Conservation (phyloP, 495 filamentous ascomycete species). For the Penicillium lagena region DNA sequence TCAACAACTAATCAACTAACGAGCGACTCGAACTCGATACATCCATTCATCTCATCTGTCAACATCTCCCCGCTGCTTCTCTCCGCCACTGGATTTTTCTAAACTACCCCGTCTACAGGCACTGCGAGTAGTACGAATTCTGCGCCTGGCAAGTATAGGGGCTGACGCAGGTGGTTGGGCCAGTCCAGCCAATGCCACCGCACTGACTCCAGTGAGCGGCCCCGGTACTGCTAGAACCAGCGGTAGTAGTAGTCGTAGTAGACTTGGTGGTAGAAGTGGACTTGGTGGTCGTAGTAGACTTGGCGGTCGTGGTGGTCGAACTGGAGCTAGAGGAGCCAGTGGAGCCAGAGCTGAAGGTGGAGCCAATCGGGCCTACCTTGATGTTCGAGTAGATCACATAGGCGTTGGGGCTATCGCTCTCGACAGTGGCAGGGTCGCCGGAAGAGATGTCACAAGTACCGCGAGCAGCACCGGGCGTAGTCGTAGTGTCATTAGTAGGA, state of each 20-base stretch:
- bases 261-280: constrained; percentile 3
- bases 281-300: constrained; percentile 1
- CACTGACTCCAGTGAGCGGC: constrained; percentile 41
- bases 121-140: constrained; percentile 41
- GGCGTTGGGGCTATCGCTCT: constrained; percentile 45
- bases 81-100: background rate
- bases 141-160: constrained; percentile 29
- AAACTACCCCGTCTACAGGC: constrained; percentile 20
- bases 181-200: constrained; percentile 41
- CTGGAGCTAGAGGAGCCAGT: constrained; percentile 3
- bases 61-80: too few species aligned
- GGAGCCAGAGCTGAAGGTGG: constrained; percentile 39
- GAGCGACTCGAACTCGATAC: background rate
- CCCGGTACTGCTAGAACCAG: constrained; percentile 15
- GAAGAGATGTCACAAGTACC: constrained; percentile 60
- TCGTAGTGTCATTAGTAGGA: constrained; percentile 50
- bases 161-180: constrained; percentile 39
- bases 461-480: constrained; percentile 58
- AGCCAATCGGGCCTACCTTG: constrained; percentile 60
- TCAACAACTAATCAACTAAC: too few species aligned
- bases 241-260: constrained; percentile 21
- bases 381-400: constrained; percentile 64
- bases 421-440: constrained; percentile 57
- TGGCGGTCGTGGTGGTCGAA: constrained; percentile 8
- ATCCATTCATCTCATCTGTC: background rate